Evolutionary conservation across 78 protist species (phyloP).

Genomic region (Dictyostelium discoideum): DNA sequence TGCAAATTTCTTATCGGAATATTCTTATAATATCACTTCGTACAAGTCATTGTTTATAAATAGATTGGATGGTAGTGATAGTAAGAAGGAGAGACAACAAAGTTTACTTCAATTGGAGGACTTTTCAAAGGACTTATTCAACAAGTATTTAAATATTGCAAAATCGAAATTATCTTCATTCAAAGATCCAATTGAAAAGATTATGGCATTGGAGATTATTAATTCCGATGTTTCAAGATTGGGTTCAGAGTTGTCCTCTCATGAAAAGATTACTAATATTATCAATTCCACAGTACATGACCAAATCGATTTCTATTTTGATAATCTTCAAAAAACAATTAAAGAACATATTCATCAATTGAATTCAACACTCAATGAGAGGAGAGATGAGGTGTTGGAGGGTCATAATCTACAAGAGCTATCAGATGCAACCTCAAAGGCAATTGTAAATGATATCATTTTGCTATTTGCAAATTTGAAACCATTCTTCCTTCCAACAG

Average conservation of each 20-base stretch:
- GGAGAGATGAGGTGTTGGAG: conserved; percentile 13
- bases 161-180: conserved; percentile 46
- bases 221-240: conserved; percentile 42
- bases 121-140: conserved; percentile 56
- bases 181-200: conserved; percentile 59
- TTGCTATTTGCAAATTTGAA: conserved; percentile 54
- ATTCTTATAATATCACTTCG: neutral
- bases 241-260: conserved; percentile 16
- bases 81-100: conserved; percentile 23
- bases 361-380: conserved; percentile 12
- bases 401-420: neutral
- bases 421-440: conserved; percentile 48
- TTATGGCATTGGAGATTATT: conserved; percentile 52
- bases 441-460: conserved; percentile 27
- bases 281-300: conserved; percentile 57
- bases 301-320: conserved; percentile 60
- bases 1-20: conserved; percentile 35
- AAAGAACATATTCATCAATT: conserved; percentile 29
- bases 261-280: conserved; percentile 34
- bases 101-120: conserved; percentile 32
- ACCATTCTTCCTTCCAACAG: conserved; percentile 68
- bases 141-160: conserved; percentile 31
- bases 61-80: conserved; percentile 63
- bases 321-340: conserved; percentile 54
- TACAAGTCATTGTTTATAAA: conserved; percentile 54